Base-by-base conservation (phyloP, 305 asterid species). In the Plantago lanceolata region DNA sequence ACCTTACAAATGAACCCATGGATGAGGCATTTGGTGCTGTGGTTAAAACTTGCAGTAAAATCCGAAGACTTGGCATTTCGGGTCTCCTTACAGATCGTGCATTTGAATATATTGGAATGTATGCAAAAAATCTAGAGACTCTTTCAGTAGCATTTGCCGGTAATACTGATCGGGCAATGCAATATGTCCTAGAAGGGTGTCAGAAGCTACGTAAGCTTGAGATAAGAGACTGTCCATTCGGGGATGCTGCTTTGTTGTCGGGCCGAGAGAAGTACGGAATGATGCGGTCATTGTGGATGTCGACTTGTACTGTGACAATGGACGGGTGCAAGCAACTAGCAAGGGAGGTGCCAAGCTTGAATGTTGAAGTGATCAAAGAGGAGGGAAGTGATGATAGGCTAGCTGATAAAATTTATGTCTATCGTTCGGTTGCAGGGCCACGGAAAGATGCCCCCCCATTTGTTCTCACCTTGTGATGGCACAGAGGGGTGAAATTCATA, bases 111-210 rank as follows among this genome's bases (percentile, higher is more conserved):
- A 88, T 90, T 6, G 97, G 97, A 6, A 79, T 71, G 49, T 83
- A 88, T 16, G 94, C 95, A 12, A 86, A 88, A 55, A 88, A 84
- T 69, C 82, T 90, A 5, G 95, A 88, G 79, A 88, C 89, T 0
- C 84, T 90, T 44, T 88, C 97, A 0, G 95, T 90, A 67, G 97
- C 97, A 17, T 90, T 90, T 71, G 95, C 95, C 51, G 97, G 95
- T n/a, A 71, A 82, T 14, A 88, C 89, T 51, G 97, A 90, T 65
- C 31, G 78, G 85, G 96, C 87, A 48, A 83, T 90, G 94, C 86
- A 82, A 71, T 78, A 81, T n/a, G 83, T 90, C 68, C 77, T 90
- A 0, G 82, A 71, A 15, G 97, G 97, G 61, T 88, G 96, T 60
- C 80, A 86, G 33, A 90, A 82, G 82, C 79, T 90, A 68, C 79